Evolutionary conservation across 306 rosid genomes (phyloP).

Genomic region (Dryas alaskensis): DNA sequence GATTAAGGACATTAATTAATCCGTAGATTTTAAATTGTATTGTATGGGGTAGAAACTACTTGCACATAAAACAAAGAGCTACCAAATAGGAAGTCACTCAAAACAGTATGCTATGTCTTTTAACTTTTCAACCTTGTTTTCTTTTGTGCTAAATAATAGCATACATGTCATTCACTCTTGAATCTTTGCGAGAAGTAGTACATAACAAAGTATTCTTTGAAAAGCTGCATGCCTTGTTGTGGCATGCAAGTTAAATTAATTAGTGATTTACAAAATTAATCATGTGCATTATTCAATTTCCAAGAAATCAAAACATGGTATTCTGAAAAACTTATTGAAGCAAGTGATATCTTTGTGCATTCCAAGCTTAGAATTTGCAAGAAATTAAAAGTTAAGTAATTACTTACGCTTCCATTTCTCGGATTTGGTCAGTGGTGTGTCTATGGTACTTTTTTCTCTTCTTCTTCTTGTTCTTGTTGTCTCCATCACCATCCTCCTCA

Average conservation of each 20-base stretch:
- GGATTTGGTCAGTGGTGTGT: conserved; percentile 84
- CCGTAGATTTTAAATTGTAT: neutral
- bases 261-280: neutral
- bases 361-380: neutral
- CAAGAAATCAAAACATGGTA: neutral
- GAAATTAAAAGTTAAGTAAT: too few relatives aligned
- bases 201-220: neutral
- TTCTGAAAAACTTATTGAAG: too few relatives aligned
- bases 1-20: neutral
- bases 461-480: conserved; percentile 53
- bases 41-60: neutral
- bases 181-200: conserved; percentile 17
- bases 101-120: conserved; percentile 4
- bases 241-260: conserved; percentile 18
- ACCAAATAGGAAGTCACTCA: conserved; percentile 20
- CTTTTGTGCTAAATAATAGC: conserved; percentile 1
- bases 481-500: conserved; percentile 47
- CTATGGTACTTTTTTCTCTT: conserved; percentile 92
- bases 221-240: conserved; percentile 24
- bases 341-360: neutral
- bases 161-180: conserved; percentile 23
- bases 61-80: conserved; percentile 23
- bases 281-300: conserved; percentile 10
- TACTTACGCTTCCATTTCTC: conserved; percentile 92
- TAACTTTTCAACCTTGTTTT: conserved; percentile 24